phyloP scores from a whole-genome alignment of 164 flowering plant species.

The Dillenia turbinata region DNA sequence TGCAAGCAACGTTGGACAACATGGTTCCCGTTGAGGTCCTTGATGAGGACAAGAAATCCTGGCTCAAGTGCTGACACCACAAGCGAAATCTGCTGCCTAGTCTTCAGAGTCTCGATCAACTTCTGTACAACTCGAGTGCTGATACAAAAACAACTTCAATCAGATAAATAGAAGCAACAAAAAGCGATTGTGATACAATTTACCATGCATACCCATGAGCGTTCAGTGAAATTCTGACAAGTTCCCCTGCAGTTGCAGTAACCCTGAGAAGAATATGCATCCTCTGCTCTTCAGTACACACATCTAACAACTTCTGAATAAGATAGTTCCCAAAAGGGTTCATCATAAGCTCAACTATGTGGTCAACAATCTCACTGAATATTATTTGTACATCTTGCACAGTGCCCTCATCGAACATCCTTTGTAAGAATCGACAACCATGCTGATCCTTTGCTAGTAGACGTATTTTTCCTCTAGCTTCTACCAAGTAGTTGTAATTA shows the following conservation, averaged over 20 bases:
- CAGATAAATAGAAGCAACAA: neutral
- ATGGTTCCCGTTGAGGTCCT: conserved; percentile 83
- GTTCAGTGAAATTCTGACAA: conserved; percentile 63
- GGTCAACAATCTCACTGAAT: conserved; percentile 55
- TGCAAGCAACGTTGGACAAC: conserved; percentile 78
- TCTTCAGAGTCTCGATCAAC: conserved; percentile 62
- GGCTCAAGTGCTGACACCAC: conserved; percentile 56
- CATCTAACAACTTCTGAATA: conserved; percentile 76
- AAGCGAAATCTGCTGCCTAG: conserved; percentile 46
- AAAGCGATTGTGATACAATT: neutral
- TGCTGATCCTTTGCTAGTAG: conserved; percentile 69
- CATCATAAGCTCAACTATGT: conserved; percentile 69
- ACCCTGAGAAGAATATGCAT: conserved; percentile 42
- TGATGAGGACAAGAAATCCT: conserved; percentile 62
- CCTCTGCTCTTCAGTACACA: conserved; percentile 71
- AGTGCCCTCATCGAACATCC: conserved; percentile 55
- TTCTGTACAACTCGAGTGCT: conserved; percentile 94
- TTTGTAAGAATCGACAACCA: conserved; percentile 75
- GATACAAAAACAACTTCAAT: conserved; percentile 11
- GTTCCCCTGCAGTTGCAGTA: conserved; percentile 45
- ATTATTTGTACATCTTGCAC: conserved; percentile 43
- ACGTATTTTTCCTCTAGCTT: conserved; percentile 42
- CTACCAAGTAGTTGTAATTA: conserved; percentile 32
- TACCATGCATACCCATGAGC: conserved; percentile 61
- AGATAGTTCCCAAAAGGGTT: conserved; percentile 92